Conservation (phyloP, 208 protist genomes). For the Trypanosoma mega region DNA sequence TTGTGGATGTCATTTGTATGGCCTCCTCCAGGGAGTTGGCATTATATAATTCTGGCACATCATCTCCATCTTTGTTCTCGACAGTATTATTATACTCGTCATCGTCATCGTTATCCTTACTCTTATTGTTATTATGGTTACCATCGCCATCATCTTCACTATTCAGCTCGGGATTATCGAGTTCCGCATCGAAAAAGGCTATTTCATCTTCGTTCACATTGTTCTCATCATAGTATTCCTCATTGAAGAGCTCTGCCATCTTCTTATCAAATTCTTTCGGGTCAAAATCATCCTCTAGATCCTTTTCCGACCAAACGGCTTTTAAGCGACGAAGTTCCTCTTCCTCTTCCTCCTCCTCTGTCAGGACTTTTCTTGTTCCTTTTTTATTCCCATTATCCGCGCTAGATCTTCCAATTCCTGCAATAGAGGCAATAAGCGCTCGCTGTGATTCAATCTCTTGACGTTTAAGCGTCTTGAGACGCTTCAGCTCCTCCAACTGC, state of each 20-base stretch:
- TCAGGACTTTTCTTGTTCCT: slow-evolving; percentile 1
- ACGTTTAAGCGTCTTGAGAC: slow-evolving; percentile 88
- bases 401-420: slow-evolving; percentile 36
- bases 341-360: slow-evolving; percentile 42
- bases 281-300: slow-evolving; percentile 83
- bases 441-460: slow-evolving; percentile 87
- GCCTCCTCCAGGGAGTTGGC: slow-evolving; percentile 64
- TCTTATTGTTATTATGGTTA: too few species aligned
- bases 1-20: slow-evolving; percentile 16
- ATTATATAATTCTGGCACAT: slow-evolving; percentile 50
- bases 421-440: slow-evolving; percentile 77
- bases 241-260: slow-evolving; percentile 85
- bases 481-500: slow-evolving; percentile 84
- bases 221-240: slow-evolving; percentile 84
- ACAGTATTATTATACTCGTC: slow-evolving; percentile 20
- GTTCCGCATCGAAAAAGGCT: slow-evolving; percentile 81
- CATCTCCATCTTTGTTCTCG: slow-evolving; percentile 24
- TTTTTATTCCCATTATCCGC: slow-evolving; percentile 21
- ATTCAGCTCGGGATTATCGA: too few species aligned
- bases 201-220: slow-evolving; percentile 88
- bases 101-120: slow-evolving; percentile 5
- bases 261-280: slow-evolving; percentile 84
- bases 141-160: slow-evolving; percentile 25
- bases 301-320: slow-evolving; percentile 76
- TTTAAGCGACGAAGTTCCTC: slow-evolving; percentile 56